Evolutionary conservation across 352 stramenopile species (phyloP), one percentile per base, ranked within the genome.

Genomic region (Globisporangium heterothallicum): DNA sequence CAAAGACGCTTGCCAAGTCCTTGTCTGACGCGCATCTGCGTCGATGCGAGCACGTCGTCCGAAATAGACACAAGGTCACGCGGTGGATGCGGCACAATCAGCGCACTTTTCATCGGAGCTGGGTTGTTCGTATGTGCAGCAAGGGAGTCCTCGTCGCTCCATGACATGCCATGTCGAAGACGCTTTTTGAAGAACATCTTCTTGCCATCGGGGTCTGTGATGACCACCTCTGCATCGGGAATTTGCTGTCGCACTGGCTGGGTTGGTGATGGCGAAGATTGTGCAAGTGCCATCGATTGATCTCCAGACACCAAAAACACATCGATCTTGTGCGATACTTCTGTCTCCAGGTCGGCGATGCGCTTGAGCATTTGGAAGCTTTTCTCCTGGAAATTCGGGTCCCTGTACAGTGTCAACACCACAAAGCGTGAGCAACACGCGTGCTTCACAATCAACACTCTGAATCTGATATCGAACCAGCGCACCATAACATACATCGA

Each of bases 111-210:
- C n/a, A n/a, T n/a, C n/a, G n/a, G n/a, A n/a, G n/a, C n/a, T n/a
- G n/a, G n/a, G n/a, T n/a, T n/a, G n/a, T n/a, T n/a, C n/a, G n/a
- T n/a, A n/a, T n/a, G n/a, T n/a, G n/a, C n/a, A n/a, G n/a, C n/a
- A n/a, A n/a, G n/a, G n/a, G n/a, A n/a, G n/a, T n/a, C n/a, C n/a
- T n/a, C n/a, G n/a, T n/a, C n/a, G n/a, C n/a, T n/a, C n/a, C n/a
- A n/a, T n/a, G n/a, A 3, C 1, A 44, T 45, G 8, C 34, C 36
- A 12, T 14, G 10, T 18, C 8, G 22, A 19, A 29, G 18, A 22
- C 62, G 49, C 25, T 58, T 52, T 41, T 70, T 72, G 49, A 75
- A 80, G 38, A 61, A 73, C 40, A 75, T 73, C 21, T 53, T 65
- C 46, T 66, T 70, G 10, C 70, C 70, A 35, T 81, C 67, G 10